These are phyloP conservation scores for Trichophyton mentagrophytes DNA, from an alignment of 2,329 filamentous ascomycete genomes.

Conservation along the genomic window DNA sequence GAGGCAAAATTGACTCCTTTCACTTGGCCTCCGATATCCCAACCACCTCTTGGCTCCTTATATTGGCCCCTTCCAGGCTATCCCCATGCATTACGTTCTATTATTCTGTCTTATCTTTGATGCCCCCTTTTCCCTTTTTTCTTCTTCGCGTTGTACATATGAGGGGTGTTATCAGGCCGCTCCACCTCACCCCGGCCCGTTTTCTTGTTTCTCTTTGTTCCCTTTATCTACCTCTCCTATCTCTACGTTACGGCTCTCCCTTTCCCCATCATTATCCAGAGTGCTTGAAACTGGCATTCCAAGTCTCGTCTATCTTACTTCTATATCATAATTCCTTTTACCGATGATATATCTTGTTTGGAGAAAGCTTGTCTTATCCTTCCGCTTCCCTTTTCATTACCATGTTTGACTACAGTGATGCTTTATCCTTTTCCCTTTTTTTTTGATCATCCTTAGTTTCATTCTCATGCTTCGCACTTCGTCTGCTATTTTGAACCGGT, in stretches of 20 bases:
- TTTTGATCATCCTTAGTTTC: background rate
- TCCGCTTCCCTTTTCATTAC: background rate
- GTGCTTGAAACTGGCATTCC: conserved; percentile 3
- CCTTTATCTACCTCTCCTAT: background rate
- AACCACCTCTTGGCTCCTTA: background rate
- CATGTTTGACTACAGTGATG: background rate
- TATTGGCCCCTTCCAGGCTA: background rate
- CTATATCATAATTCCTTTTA: background rate
- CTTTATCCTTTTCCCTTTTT: background rate
- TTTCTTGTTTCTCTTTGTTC: background rate
- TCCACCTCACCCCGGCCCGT: background rate
- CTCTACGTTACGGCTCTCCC: background rate
- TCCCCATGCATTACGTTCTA: background rate
- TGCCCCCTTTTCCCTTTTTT: background rate
- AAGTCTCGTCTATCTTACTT: background rate
- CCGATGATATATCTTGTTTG: background rate
- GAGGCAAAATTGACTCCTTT: background rate
- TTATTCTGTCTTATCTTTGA: background rate
- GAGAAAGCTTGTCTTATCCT: background rate
- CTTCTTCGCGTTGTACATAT: conserved; percentile 2
- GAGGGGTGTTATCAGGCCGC: background rate
- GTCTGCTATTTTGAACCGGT: background rate
- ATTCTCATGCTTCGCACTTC: background rate
- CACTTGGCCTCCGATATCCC: background rate
- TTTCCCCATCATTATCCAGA: background rate